Percentiles rank a stretch among this genome's conserved stretches.
Conservation (phyloP, 768 basidiomycete species). For the Tricholoma flavovirens region DNA sequence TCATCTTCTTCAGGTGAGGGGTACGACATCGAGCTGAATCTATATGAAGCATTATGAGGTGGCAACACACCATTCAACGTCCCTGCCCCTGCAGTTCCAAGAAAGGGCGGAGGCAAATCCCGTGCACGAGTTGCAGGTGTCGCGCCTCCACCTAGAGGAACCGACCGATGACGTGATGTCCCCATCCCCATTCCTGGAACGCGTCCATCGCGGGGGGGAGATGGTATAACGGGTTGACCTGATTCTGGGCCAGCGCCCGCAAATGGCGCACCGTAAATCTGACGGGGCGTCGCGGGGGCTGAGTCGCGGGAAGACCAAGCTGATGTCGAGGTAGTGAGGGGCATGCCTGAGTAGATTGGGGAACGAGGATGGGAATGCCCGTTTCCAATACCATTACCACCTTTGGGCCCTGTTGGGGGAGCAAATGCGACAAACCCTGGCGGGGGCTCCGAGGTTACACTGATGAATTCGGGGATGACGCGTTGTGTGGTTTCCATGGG, state of each 20-base stretch:
- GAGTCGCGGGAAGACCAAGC: not conserved
- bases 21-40: not conserved
- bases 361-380: not conserved
- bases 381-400: not conserved
- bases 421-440: slow-evolving; percentile 1
- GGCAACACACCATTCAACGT: not conserved
- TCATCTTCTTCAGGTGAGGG: not conserved
- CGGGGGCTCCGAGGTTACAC: not conserved
- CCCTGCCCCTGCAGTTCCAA: not conserved
- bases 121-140: not conserved
- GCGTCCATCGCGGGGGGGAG: not conserved
- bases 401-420: not conserved
- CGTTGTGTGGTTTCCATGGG: not conserved
- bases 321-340: not conserved
- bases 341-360: not conserved
- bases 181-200: not conserved
- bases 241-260: not conserved
- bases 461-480: not conserved
- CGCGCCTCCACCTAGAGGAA: not conserved
- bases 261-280: not conserved
- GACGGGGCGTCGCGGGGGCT: not conserved
- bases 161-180: not conserved
- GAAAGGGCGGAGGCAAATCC: not conserved
- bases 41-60: not conserved
- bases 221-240: not conserved